These are phyloP conservation scores for Aspergillus phoenicis DNA, from an alignment of 2,329 filamentous ascomycete genomes.

Conservation along the genomic window DNA sequence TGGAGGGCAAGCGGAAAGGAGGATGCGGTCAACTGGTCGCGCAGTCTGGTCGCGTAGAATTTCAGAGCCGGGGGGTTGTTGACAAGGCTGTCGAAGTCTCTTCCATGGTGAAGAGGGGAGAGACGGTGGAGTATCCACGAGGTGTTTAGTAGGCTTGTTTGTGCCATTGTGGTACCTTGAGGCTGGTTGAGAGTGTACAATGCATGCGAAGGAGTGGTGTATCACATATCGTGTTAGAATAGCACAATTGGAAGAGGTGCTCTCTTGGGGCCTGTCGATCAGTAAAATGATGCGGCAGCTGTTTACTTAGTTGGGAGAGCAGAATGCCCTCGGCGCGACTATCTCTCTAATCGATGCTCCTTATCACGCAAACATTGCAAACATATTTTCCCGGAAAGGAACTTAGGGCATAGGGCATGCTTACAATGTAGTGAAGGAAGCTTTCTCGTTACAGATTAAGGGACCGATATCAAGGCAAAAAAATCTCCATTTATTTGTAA, in stretches of 20 bases:
- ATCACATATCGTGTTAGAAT: conserved; percentile 10
- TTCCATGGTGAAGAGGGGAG: conserved; percentile 56
- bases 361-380: background rate
- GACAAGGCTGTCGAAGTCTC: conserved; percentile 39
- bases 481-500: background rate
- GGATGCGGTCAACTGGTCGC: conserved; percentile 51
- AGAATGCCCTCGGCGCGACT: background rate
- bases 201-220: too few relatives aligned
- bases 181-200: background rate
- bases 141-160: conserved; percentile 49
- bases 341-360: background rate
- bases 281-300: background rate
- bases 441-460: background rate
- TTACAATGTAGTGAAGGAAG: background rate
- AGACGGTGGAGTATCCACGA: conserved; percentile 58
- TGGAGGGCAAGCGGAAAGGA: conserved; percentile 52
- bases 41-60: conserved; percentile 52
- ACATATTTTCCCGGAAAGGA: background rate
- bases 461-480: too few relatives aligned
- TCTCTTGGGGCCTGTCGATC: background rate
- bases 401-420: background rate
- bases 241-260: background rate
- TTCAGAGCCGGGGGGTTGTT: conserved; percentile 41
- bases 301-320: background rate
- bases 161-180: conserved; percentile 26